Evolutionary conservation across 805 yeast genomes (phyloP).

Genomic region (Komagataella pseudopastoris): DNA sequence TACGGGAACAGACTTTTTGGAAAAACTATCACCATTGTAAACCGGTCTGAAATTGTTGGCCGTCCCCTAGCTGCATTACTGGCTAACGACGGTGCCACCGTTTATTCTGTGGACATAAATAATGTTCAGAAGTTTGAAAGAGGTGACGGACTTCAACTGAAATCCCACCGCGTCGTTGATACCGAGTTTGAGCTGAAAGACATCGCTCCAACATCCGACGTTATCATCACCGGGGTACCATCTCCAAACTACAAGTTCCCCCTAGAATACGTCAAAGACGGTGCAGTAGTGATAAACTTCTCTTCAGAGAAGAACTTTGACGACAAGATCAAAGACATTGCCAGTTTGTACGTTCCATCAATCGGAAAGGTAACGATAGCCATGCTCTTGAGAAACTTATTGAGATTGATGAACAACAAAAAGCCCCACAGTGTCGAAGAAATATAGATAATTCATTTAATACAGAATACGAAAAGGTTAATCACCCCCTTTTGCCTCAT

Average conservation of each 20-base stretch:
- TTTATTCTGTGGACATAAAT: constrained; percentile 80
- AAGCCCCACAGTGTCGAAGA: background rate
- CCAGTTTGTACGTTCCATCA: constrained; percentile 88
- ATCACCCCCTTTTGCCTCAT: background rate
- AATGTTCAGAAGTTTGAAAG: constrained; percentile 86
- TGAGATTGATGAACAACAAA: constrained; percentile 68
- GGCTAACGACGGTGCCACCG: constrained; percentile 96
- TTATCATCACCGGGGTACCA: constrained; percentile 94
- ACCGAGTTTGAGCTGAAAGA: constrained; percentile 39
- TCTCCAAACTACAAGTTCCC: constrained; percentile 76
- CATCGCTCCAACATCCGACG: constrained; percentile 69
- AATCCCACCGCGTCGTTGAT: constrained; percentile 71
- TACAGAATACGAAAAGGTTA: background rate
- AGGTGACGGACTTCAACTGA: constrained; percentile 77
- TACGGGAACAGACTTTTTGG: constrained; percentile 92
- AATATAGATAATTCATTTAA: background rate
- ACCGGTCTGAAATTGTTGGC: constrained; percentile 94
- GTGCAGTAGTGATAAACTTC: constrained; percentile 85
- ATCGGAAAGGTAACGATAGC: constrained; percentile 95
- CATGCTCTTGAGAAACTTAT: constrained; percentile 81
- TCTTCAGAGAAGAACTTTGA: constrained; percentile 80
- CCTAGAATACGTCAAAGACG: constrained; percentile 62
- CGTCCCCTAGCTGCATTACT: constrained; percentile 91
- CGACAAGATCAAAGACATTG: constrained; percentile 70
- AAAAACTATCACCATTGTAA: constrained; percentile 79